Percentiles rank a stretch among this genome's conserved stretches.
These are phyloP conservation scores for Ilex aquifolium DNA, from an alignment of 257 asterid genomes.

Conservation along the genomic window DNA sequence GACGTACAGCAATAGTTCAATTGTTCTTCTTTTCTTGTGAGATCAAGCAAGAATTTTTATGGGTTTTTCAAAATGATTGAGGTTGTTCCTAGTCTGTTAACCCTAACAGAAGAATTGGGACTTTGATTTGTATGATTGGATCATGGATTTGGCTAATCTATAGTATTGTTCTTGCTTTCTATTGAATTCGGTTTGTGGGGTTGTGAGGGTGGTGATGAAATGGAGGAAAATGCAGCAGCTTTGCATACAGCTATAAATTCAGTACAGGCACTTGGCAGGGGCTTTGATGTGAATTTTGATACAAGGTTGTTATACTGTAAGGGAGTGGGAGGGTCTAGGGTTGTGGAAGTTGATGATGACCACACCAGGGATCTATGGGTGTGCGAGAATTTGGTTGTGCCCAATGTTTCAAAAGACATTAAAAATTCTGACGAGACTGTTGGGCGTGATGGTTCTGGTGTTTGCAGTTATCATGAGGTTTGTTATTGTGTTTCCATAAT, in stretches of 20 bases:
- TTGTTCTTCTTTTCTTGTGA: not conserved
- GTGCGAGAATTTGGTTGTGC: constrained; percentile 52
- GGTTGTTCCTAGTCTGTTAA: not conserved
- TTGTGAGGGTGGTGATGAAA: constrained; percentile 45
- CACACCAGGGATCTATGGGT: constrained; percentile 63
- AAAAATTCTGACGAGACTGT: constrained; percentile 34
- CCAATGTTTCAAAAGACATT: constrained; percentile 66
- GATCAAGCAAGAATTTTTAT: not conserved
- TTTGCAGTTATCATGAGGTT: constrained; percentile 71
- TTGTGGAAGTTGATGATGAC: constrained; percentile 63
- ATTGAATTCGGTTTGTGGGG: constrained; percentile 15
- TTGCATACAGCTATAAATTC: constrained; percentile 63
- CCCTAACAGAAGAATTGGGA: constrained; percentile 4
- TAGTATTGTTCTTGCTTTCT: constrained; percentile 1
- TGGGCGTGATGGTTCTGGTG: constrained; percentile 70
- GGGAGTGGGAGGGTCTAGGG: constrained; percentile 67
- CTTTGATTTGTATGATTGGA: not conserved
- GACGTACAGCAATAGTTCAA: too few relatives aligned
- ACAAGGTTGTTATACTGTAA: constrained; percentile 86
- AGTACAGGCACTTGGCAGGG: constrained; percentile 85
- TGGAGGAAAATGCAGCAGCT: constrained; percentile 87
- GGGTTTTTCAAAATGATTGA: not conserved
- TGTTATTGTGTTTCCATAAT: not conserved
- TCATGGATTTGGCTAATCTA: constrained; percentile 8
- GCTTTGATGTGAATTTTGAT: constrained; percentile 82